Base-by-base conservation (phyloP, 1,284 basidiomycete species). In the Ustilago crameri region DNA sequence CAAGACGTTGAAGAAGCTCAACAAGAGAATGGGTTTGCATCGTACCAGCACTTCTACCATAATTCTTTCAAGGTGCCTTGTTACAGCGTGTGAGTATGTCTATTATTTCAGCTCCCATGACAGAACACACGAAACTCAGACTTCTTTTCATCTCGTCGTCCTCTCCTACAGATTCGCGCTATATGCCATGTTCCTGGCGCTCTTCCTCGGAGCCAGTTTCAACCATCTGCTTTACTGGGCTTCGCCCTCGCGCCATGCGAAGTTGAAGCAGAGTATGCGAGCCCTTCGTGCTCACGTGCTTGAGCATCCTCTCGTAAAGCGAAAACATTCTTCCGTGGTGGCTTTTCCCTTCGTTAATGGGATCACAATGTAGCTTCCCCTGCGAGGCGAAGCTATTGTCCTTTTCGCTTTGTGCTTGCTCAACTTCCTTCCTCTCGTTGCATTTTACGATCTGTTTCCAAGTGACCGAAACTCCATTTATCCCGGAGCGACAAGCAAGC, bases 391-490 rank as follows among this genome's bases (percentile, higher is more conserved):
- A 23, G 56, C 66, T 3, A 22, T 75, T 20, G 18, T 76, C 20
- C 27, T 78, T 9, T 40, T 73, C 0, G 22, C 17, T 2, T 34
- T 76, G 5, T 38, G 50, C 9, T 50, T 78, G 20, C 32, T 58
- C 57, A 78, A 78, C 51, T 47, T 78, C 17, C 26, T 78, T 18
- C 67, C 68, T 2, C 43, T 75, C 9, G 48, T 68, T 40, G 63
- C 64, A 9, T 68, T 68, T 38, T 78, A 77, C 49, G 48, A 53
- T 14, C 44, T 62, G 8, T 57, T n/a, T n/a, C n/a, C n/a, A n/a
- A n/a, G n/a, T n/a, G n/a, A n/a, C n/a, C n/a, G n/a, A n/a, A n/a
- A n/a, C n/a, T n/a, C n/a, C n/a, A n/a, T n/a, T n/a, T n/a, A n/a
- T n/a, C n/a, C n/a, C n/a, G n/a, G n/a, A n/a, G n/a, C n/a, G n/a